These are phyloP conservation scores for Rhizoclosmatium globosum DNA, from an alignment of 192 early-diverging fungal species.

Conservation along the genomic window DNA sequence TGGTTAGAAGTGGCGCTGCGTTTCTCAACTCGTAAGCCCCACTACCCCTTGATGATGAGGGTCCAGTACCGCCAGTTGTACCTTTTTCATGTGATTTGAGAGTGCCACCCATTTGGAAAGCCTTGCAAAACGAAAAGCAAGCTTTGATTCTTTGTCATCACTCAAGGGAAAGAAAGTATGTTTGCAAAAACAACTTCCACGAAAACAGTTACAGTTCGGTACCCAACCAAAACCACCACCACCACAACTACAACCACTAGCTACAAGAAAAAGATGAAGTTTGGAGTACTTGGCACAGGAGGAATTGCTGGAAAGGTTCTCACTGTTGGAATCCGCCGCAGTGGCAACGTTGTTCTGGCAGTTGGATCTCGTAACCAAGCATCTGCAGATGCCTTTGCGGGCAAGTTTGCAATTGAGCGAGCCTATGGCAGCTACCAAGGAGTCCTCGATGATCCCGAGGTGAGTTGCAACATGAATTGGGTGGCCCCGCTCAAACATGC, in stretches of 20 bases:
- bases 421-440: conserved; percentile 35
- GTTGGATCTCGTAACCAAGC: conserved; percentile 18
- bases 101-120: neutral
- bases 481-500: neutral
- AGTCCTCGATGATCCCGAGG: conserved; percentile 31
- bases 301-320: conserved; percentile 38
- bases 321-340: conserved; percentile 30
- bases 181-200: neutral
- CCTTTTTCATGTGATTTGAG: too few species aligned
- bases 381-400: conserved; percentile 29
- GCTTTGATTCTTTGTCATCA: too few species aligned
- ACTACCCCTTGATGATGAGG: too few species aligned
- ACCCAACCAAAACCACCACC: neutral
- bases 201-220: neutral
- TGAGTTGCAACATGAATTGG: neutral
- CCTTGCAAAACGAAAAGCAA: too few species aligned
- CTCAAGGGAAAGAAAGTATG: neutral
- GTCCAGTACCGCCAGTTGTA: too few species aligned
- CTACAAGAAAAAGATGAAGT: conserved; percentile 3
- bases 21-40: too few species aligned
- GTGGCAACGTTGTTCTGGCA: conserved; percentile 20
- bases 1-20: too few species aligned
- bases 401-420: conserved; percentile 17
- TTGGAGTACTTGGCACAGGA: conserved; percentile 33
- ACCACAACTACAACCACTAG: neutral